Conservation (phyloP, 1,284 basidiomycete species). For the Naganishia cerealis region DNA sequence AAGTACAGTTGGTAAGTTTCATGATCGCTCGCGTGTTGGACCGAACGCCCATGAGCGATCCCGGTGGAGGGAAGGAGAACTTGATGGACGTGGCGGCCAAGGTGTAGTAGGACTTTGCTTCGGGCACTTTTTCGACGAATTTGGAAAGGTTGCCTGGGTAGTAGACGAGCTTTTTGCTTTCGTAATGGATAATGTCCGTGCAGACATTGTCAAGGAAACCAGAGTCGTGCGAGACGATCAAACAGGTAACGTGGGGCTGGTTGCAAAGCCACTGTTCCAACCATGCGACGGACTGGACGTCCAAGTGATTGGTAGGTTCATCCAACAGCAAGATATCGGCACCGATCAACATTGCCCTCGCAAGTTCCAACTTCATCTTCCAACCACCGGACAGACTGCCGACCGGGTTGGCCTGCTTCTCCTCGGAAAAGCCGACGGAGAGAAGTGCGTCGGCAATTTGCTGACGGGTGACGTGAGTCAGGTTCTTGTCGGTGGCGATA, state of each 20-base stretch:
- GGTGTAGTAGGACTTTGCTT: slow-evolving; percentile 96
- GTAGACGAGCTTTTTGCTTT: slow-evolving; percentile 93
- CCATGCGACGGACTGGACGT: slow-evolving; percentile 88
- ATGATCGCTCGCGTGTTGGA: slow-evolving; percentile 95
- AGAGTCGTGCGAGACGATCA: slow-evolving; percentile 97
- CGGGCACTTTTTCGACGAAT: slow-evolving; percentile 88
- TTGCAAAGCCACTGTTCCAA: slow-evolving; percentile 83
- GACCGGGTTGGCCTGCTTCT: slow-evolving; percentile 79
- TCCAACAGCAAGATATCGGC: slow-evolving; percentile 90
- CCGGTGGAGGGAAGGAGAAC: slow-evolving; percentile 93
- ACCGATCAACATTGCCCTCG: slow-evolving; percentile 92
- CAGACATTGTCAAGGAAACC: slow-evolving; percentile 96
- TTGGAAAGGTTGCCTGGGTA: slow-evolving; percentile 90
- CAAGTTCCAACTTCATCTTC: slow-evolving; percentile 94
- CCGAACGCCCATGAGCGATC: slow-evolving; percentile 93
- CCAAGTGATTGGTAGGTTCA: slow-evolving; percentile 87
- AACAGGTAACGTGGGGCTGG: slow-evolving; percentile 80
- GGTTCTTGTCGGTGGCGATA: slow-evolving; percentile 64
- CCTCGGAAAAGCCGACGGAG: slow-evolving; percentile 89
- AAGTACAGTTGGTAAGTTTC: slow-evolving; percentile 88
- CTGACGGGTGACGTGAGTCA: slow-evolving; percentile 62
- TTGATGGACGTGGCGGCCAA: slow-evolving; percentile 92
- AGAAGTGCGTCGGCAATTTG: slow-evolving; percentile 75
- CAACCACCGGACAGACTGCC: slow-evolving; percentile 93
- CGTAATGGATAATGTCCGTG: slow-evolving; percentile 96